Evolutionary conservation across 768 basidiomycete genomes (phyloP).

Genomic region (Omphalotus guepiniiformis): DNA sequence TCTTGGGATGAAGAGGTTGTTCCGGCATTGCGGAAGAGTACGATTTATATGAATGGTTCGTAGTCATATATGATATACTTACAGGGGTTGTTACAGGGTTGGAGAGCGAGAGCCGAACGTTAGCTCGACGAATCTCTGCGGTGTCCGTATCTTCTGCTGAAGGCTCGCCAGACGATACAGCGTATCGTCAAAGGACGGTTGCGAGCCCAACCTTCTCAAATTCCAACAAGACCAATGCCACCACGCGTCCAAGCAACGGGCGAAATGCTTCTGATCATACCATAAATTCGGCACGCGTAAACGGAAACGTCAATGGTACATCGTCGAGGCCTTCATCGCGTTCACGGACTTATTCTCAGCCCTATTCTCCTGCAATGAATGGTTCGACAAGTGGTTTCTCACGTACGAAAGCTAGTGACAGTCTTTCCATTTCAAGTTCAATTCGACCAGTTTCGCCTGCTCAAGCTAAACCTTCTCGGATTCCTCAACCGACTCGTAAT

Average conservation of each 20-base stretch:
- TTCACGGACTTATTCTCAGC: conserved; percentile 63
- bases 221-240: neutral
- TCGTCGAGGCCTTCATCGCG: conserved; percentile 29
- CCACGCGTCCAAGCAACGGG: conserved; percentile 14
- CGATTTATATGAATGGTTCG: conserved; percentile 19
- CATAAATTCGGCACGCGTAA: too few relatives aligned
- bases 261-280: conserved; percentile 13
- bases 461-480: conserved; percentile 41
- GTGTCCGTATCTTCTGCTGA: conserved; percentile 60
- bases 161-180: conserved; percentile 12
- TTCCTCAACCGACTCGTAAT: conserved; percentile 39
- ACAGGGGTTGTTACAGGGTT: conserved; percentile 47
- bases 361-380: conserved; percentile 30
- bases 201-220: conserved; percentile 14
- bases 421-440: conserved; percentile 26
- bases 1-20: conserved; percentile 84
- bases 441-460: conserved; percentile 21
- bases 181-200: conserved; percentile 12
- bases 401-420: conserved; percentile 8
- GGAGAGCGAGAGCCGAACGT: conserved; percentile 73
- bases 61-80: conserved; percentile 11
- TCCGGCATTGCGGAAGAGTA: conserved; percentile 76
- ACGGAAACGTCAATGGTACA: neutral
- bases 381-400: conserved; percentile 20
- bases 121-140: conserved; percentile 73